These are phyloP conservation scores for Amphichorda felina DNA, from an alignment of 2,329 filamentous ascomycete species.

Conservation along the genomic window DNA sequence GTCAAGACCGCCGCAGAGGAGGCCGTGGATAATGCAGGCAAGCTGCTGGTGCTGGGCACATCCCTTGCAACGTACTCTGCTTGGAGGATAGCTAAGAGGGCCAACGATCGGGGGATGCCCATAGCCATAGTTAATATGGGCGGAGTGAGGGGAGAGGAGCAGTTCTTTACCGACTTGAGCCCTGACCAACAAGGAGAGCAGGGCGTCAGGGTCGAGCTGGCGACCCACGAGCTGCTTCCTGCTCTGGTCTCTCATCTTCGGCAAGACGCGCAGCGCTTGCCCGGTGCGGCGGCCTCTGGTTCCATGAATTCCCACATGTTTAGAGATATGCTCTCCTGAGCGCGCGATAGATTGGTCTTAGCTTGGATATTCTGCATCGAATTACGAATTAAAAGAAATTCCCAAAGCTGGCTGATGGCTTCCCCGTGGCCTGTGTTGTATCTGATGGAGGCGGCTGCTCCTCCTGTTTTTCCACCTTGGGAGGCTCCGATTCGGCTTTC, in stretches of 20 bases:
- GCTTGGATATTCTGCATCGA: not conserved
- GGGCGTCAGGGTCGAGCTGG: slow-evolving; percentile 44
- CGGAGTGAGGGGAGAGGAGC: slow-evolving; percentile 70
- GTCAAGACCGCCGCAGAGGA: slow-evolving; percentile 70
- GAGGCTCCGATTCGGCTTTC: slow-evolving; percentile 12
- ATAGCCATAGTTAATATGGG: slow-evolving; percentile 82
- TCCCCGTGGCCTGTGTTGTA: slow-evolving; percentile 6
- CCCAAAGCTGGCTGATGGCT: slow-evolving; percentile 20
- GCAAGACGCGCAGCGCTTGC: slow-evolving; percentile 10
- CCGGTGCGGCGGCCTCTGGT: slow-evolving; percentile 1
- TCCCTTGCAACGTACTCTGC: slow-evolving; percentile 92
- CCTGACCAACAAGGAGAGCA: slow-evolving; percentile 35
- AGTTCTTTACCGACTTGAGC: slow-evolving; percentile 50
- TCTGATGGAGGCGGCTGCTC: slow-evolving; percentile 11
- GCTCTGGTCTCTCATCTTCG: slow-evolving; percentile 40
- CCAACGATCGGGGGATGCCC: slow-evolving; percentile 70
- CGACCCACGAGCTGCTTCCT: slow-evolving; percentile 46
- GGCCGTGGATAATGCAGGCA: slow-evolving; percentile 64
- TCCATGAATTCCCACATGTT: slow-evolving; percentile 25
- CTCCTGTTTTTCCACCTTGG: slow-evolving; percentile 9
- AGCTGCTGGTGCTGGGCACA: slow-evolving; percentile 72
- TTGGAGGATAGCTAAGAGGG: slow-evolving; percentile 77
- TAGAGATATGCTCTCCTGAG: slow-evolving; percentile 48
- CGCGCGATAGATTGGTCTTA: slow-evolving; percentile 6
- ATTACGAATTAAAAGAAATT: slow-evolving; percentile 39